Evolutionary conservation across 2,329 filamentous ascomycete genomes (phyloP).

Genomic region (Colletotrichum destructivum): DNA sequence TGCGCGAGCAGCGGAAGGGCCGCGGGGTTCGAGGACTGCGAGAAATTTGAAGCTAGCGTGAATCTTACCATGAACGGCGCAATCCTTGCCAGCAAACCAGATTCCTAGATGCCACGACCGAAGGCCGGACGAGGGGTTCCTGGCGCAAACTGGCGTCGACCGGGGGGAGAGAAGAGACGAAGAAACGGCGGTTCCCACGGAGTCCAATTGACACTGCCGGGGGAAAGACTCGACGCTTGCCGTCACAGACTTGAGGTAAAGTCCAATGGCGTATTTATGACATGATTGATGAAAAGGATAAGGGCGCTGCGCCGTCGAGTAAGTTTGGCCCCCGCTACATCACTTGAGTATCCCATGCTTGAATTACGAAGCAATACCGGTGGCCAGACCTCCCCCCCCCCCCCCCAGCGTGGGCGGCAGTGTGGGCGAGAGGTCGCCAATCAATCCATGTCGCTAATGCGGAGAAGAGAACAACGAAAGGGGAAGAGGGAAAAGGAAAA

Average conservation of each 20-base stretch:
- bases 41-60: conserved; percentile 12
- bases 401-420: not conserved
- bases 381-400: no score
- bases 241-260: conserved; percentile 32
- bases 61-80: conserved; percentile 3
- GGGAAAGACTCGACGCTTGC: conserved; percentile 27
- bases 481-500: no score
- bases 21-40: conserved; percentile 30
- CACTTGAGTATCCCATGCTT: conserved; percentile 9
- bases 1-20: conserved; percentile 15
- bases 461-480: not conserved
- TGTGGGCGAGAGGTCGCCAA: not conserved
- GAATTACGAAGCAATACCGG: not conserved
- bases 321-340: conserved; percentile 3
- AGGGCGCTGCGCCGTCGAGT: not conserved
- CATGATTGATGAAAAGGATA: not conserved
- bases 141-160: conserved; percentile 16
- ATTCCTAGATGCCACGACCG: conserved; percentile 27
- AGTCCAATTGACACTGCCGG: conserved; percentile 2
- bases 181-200: conserved; percentile 3
- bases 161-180: conserved; percentile 8
- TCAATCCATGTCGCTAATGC: not conserved
- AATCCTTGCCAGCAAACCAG: conserved; percentile 22
- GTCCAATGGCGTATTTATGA: not conserved
- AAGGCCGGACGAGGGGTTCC: conserved; percentile 28